Evolutionary conservation across 495 filamentous ascomycete species (phyloP).

Genomic region (Massariosphaeria phaeospora): DNA sequence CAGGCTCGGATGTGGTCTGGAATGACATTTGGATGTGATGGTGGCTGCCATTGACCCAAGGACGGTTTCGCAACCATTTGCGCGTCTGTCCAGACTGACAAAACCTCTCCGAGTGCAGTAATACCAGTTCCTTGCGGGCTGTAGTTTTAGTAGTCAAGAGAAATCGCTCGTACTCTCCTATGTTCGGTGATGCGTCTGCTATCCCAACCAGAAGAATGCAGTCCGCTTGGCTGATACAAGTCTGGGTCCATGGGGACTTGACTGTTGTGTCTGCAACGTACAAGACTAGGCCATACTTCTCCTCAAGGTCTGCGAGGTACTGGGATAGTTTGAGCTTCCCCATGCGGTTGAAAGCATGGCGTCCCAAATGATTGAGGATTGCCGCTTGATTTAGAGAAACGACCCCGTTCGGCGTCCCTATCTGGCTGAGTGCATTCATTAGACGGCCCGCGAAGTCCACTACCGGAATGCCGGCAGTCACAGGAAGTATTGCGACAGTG

Average conservation of each 20-base stretch:
- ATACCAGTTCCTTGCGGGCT: slow-evolving; percentile 84
- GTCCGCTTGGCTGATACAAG: slow-evolving; percentile 93
- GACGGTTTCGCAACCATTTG: slow-evolving; percentile 83
- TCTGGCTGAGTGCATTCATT: slow-evolving; percentile 78
- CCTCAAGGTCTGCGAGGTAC: slow-evolving; percentile 92
- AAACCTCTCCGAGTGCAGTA: slow-evolving; percentile 90
- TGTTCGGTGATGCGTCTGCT: slow-evolving; percentile 80
- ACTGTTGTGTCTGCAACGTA: slow-evolving; percentile 98
- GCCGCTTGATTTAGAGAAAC: slow-evolving; percentile 90
- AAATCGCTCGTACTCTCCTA: slow-evolving; percentile 95
- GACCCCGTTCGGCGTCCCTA: slow-evolving; percentile 82
- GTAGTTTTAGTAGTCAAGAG: slow-evolving; percentile 96
- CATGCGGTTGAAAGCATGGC: slow-evolving; percentile 95
- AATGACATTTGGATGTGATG: slow-evolving; percentile 97
- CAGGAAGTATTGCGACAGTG: slow-evolving; percentile 86
- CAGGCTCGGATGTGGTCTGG: slow-evolving; percentile 67
- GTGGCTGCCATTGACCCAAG: slow-evolving; percentile 98
- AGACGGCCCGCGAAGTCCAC: slow-evolving; percentile 92
- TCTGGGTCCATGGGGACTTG: slow-evolving; percentile 96
- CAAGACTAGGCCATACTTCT: slow-evolving; percentile 91
- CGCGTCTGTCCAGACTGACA: slow-evolving; percentile 77
- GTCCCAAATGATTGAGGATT: slow-evolving; percentile 87
- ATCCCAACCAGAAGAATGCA: slow-evolving; percentile 89
- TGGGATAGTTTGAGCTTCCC: slow-evolving; percentile 94
- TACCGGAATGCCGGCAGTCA: slow-evolving; percentile 86